Evolutionary conservation across 495 filamentous ascomycete genomes (phyloP), one percentile per base, ranked within the genome.

Genomic region (Neurospora sp.): DNA sequence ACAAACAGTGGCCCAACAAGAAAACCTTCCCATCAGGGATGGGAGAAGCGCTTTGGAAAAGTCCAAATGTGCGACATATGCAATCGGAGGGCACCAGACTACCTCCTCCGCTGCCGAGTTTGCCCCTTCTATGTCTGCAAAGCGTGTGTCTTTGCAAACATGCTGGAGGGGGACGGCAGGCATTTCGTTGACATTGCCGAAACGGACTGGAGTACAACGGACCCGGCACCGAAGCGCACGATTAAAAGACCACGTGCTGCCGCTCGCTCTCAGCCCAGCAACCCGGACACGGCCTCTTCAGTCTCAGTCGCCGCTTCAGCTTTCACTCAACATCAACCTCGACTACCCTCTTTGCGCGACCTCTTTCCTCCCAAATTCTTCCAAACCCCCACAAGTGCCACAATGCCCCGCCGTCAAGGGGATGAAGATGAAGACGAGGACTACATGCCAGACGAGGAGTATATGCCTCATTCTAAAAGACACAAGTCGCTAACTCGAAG

Each of bases 1-100:
- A 0, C 5, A 35, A 35, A 66, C 14, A 35, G 23, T 9, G 6
- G 27, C 27, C 14, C 11, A 1, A 66, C 35, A 59, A 66, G 54
- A 35, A 14, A 16, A 10, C 27, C 6, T 66, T 31, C 14, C 6
- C 54, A 66, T 35, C 27, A 66, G 54, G 54, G 27, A 35, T 66
- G 54, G 54, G 54, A 66, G 14, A 66, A 66, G 27, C 54, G 54
- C 1, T 73, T 71, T 27, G 74, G 78, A 5, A 73, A 72, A n/a
- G 74, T 80, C 8, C 74, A 72, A 69, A 78, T 76, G 73, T 79
- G 78, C 72, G 77, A 79, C 69, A 74, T 62, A 7, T 80, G 78
- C 72, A 71, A 77, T 69, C 44, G 40, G 1, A 77, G 76, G 5
- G 62, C 78, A 4, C 70, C 27, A 2, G 77, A 77, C 1, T 71